phyloP scores from a whole-genome alignment of 306 rosid genomes.

The Spatholobus suberectus region DNA sequence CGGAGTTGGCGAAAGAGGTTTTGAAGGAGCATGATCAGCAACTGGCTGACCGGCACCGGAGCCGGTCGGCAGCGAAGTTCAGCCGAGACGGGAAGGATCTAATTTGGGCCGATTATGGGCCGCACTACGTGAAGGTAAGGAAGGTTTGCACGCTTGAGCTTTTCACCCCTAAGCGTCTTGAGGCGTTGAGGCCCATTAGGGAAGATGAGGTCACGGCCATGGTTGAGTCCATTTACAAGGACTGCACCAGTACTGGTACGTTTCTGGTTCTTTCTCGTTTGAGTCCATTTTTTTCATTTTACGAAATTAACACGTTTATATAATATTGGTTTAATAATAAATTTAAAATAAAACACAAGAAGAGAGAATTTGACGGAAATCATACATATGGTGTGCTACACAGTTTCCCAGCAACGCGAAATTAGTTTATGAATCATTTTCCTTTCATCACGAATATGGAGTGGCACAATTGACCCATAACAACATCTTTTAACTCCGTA shows the following conservation, averaged over 20 bases:
- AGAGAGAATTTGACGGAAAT: neutral
- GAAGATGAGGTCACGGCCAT: slow-evolving; percentile 93
- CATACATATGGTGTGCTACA: neutral
- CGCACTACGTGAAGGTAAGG: slow-evolving; percentile 95
- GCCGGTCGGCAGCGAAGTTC: slow-evolving; percentile 74
- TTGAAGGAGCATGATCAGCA: slow-evolving; percentile 81
- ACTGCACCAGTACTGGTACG: slow-evolving; percentile 61
- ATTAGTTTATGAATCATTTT: no score
- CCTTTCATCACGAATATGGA: no score
- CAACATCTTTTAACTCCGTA: no score
- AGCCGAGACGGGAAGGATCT: slow-evolving; percentile 85
- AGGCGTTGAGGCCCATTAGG: slow-evolving; percentile 71
- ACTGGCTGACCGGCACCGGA: slow-evolving; percentile 74
- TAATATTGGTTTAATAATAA: neutral
- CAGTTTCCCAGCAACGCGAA: neutral
- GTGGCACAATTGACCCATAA: no score
- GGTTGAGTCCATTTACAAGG: slow-evolving; percentile 78
- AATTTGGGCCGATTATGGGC: slow-evolving; percentile 95
- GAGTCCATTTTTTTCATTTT: neutral
- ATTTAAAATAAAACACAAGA: neutral
- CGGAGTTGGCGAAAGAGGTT: slow-evolving; percentile 73
- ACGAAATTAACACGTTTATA: no score
- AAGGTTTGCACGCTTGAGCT: slow-evolving; percentile 92
- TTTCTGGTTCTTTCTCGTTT: no score
- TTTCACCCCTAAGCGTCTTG: slow-evolving; percentile 77